Evolutionary conservation across 2,329 filamentous ascomycete species (phyloP).

Genomic region (Calonectria montana): DNA sequence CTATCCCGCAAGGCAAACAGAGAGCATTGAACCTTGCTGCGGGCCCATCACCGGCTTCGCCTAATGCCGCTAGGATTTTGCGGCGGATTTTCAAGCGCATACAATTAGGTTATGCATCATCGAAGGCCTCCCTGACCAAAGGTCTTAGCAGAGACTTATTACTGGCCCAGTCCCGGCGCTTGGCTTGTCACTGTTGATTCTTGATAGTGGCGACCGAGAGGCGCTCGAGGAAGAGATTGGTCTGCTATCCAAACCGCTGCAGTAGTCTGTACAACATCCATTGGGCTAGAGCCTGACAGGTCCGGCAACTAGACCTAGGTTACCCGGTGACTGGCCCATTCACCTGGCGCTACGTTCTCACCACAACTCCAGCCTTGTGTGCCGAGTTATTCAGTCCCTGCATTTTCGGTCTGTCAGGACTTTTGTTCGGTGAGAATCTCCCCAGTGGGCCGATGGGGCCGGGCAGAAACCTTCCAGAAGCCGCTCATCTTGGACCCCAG

Average conservation of each 20-base stretch:
- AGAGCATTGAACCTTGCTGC: conserved; percentile 32
- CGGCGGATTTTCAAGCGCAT: conserved; percentile 15
- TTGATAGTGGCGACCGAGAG: neutral
- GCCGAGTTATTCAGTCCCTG: conserved; percentile 20
- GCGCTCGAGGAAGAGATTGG: neutral
- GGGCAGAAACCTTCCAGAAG: conserved; percentile 46
- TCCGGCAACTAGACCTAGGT: conserved; percentile 4
- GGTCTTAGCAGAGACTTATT: neutral
- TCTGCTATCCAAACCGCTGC: neutral
- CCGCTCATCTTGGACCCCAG: conserved; percentile 32
- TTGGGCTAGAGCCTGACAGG: neutral
- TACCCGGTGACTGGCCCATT: neutral
- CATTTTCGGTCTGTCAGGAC: conserved; percentile 28
- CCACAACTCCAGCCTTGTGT: conserved; percentile 17
- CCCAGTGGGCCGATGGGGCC: conserved; percentile 36
- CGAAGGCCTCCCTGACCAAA: neutral
- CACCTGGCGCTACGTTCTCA: conserved; percentile 8
- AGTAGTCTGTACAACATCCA: neutral
- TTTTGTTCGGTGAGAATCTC: conserved; percentile 30
- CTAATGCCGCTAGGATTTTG: conserved; percentile 26
- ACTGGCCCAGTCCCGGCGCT: neutral
- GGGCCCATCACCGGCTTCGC: conserved; percentile 38
- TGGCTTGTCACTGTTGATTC: neutral
- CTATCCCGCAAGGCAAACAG: conserved; percentile 10
- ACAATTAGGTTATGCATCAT: conserved; percentile 10